Percentiles rank a stretch among this genome's conserved stretches.
Evolutionary conservation across 495 filamentous ascomycete genomes (phyloP).

Genomic region (Aspergillus bridgeri): DNA sequence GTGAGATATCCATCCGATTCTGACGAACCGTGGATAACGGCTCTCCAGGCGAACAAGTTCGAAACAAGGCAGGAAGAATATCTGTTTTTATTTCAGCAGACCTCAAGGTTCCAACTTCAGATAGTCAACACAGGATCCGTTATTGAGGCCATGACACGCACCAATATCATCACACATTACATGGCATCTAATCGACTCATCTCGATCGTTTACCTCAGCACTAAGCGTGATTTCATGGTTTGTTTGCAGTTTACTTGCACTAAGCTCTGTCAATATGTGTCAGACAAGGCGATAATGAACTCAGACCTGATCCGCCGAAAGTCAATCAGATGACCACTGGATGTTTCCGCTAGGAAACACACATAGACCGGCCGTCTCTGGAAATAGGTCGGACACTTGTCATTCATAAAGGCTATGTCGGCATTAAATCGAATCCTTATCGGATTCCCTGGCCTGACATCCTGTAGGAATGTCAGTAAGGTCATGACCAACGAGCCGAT

Average conservation of each 20-base stretch:
- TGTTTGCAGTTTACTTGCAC: constrained; percentile 62
- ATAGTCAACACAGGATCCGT: constrained; percentile 1
- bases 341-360: constrained; percentile 73
- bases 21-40: not conserved
- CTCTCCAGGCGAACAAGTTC: constrained; percentile 11
- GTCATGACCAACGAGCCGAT: not conserved
- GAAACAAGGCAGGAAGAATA: constrained; percentile 56
- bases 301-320: constrained; percentile 68
- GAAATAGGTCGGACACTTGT: constrained; percentile 58
- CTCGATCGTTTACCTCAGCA: constrained; percentile 50
- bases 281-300: not conserved
- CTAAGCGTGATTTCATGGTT: constrained; percentile 61
- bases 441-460: constrained; percentile 34
- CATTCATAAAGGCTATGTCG: constrained; percentile 71
- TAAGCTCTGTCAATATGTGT: constrained; percentile 27
- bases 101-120: constrained; percentile 70
- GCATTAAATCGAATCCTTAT: constrained; percentile 62
- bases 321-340: constrained; percentile 69
- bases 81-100: constrained; percentile 59
- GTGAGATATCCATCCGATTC: constrained; percentile 8
- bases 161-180: constrained; percentile 87
- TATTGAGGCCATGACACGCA: constrained; percentile 22
- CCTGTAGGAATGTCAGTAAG: constrained; percentile 25
- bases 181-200: constrained; percentile 65
- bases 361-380: constrained; percentile 60